Percentiles rank a stretch among this genome's conserved stretches.
phyloP scores from a whole-genome alignment of 495 filamentous ascomycete genomes.

The Hypoxylon subgilvum region DNA sequence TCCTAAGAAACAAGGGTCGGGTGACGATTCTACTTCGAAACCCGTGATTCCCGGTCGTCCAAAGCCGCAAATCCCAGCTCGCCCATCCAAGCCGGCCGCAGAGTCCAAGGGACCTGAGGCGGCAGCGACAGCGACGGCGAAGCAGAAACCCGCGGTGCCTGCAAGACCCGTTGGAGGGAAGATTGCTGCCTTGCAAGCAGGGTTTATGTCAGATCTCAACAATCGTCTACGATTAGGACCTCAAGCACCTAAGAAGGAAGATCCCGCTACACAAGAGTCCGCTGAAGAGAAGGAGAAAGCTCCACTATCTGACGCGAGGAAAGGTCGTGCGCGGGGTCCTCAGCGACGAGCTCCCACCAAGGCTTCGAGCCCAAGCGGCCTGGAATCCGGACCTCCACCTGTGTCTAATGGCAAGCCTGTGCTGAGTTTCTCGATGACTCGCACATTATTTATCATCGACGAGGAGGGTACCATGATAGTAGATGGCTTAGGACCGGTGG shows the following conservation, averaged over 20 bases:
- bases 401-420: constrained; percentile 33
- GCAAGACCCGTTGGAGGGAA: constrained; percentile 79
- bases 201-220: constrained; percentile 90
- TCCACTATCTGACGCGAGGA: constrained; percentile 83
- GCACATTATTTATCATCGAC: constrained; percentile 57
- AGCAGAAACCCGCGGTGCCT: constrained; percentile 80
- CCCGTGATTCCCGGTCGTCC: constrained; percentile 63
- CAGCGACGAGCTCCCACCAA: constrained; percentile 72
- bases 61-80: constrained; percentile 79
- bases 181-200: constrained; percentile 87
- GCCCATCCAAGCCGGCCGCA: constrained; percentile 63
- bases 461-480: constrained; percentile 56
- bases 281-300: constrained; percentile 70
- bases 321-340: constrained; percentile 87
- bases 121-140: constrained; percentile 56
- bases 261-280: constrained; percentile 60
- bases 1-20: constrained; percentile 54
- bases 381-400: constrained; percentile 30
- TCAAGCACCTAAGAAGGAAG: constrained; percentile 72
- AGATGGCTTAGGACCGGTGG: constrained; percentile 38
- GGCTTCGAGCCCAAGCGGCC: constrained; percentile 44
- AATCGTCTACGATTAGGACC: constrained; percentile 83
- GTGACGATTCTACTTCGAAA: constrained; percentile 47
- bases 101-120: constrained; percentile 52
- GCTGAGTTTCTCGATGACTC: constrained; percentile 48